These are phyloP conservation scores for Triticum dicoccoides DNA, from an alignment of 176 grass and related monocot species.

Conservation along the genomic window DNA sequence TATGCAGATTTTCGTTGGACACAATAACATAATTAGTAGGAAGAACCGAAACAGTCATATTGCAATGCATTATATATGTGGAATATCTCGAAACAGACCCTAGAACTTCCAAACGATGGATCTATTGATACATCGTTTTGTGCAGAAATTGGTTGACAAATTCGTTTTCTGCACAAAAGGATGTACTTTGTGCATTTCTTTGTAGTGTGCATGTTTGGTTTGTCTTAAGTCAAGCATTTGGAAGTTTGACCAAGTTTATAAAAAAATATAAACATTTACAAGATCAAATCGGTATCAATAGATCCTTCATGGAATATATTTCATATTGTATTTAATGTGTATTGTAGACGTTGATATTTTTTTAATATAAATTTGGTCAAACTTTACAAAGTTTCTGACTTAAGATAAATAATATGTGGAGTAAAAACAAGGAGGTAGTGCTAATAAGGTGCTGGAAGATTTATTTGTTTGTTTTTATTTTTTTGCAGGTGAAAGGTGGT, in stretches of 20 bases:
- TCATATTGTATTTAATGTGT: too few species aligned
- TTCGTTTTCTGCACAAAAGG: background rate
- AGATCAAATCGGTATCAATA: too few species aligned
- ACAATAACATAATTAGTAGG: background rate
- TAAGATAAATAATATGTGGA: background rate
- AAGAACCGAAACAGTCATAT: background rate
- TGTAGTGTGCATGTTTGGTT: too few species aligned
- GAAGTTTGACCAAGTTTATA: too few species aligned
- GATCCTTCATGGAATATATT: too few species aligned
- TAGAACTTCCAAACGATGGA: background rate
- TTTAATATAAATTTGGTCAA: too few species aligned
- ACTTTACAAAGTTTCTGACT: background rate
- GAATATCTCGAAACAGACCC: background rate
- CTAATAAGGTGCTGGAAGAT: background rate
- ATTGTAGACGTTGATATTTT: too few species aligned
- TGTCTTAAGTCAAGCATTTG: too few species aligned
- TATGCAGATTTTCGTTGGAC: background rate
- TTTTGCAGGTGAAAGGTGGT: background rate
- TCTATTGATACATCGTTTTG: background rate
- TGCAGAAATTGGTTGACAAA: background rate
- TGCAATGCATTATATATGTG: background rate
- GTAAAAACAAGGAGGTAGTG: background rate
- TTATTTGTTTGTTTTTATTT: too few species aligned
- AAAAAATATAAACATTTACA: too few species aligned
- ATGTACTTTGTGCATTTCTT: background rate